Evolutionary conservation across 83 land plant species (phyloP), one percentile per base, ranked within the genome.

Genomic region (Thuja plicata): DNA sequence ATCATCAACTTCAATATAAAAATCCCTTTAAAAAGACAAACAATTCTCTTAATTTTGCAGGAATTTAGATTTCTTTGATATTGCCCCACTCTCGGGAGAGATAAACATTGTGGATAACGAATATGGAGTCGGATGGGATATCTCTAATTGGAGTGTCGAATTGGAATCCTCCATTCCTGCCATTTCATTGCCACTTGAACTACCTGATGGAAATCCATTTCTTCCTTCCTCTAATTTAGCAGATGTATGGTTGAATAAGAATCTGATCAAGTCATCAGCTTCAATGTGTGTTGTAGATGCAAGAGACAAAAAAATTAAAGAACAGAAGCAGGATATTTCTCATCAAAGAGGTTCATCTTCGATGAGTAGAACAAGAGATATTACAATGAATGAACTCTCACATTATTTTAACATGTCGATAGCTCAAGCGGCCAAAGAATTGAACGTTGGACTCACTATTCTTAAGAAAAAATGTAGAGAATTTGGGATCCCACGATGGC

Each of bases 381-480:
- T 89, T 11, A 89, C 88, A 8, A 86, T 89, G 76, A 88, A 38
- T 15, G 93, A 93, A 46, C 88, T 93, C 8, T 89, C 93, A 32
- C 66, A 89, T 83, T 96, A 96, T 76, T 96, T 94, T 84, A 90
- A 92, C 90, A 94, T 95, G 96, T 96, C 97, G 1, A 96, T 96
- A 30, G 95, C 96, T 3, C 92, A 95, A 57, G 97, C 97, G 4
- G 96, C 97, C 6, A 96, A 91, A 76, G 94, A 94, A 87, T 92
- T 96, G 24, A 95, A 96, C 41, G 91, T 96, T 21, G 97, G 97
- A 8, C 86, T 96, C 15, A 96, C 97, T 13, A 92, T 96, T 1
- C 86, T 96, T 87, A 96, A 96, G 91, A 96, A 96, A 83, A 90
- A 92, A 57, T 96, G 97, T 82, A 91, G 97, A 88, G 97, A 94